phyloP scores from a whole-genome alignment of 2,329 filamentous ascomycete species.

The Venturia carpophila region DNA sequence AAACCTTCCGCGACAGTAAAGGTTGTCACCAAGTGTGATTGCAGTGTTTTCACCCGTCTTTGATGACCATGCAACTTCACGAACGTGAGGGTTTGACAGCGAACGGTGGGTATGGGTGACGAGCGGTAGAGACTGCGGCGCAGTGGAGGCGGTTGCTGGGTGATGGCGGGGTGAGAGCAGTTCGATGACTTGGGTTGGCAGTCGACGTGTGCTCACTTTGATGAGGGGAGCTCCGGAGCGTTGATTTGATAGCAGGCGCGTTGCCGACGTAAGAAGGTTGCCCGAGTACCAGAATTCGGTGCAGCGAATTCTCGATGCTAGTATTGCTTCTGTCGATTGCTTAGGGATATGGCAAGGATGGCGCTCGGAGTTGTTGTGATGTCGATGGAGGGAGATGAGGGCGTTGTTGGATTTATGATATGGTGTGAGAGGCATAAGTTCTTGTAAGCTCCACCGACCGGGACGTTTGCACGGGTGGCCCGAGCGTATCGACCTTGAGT shows the following conservation, averaged over 20 bases:
- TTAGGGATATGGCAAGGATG: neutral
- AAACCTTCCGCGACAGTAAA: conserved; percentile 25
- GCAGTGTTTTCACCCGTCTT: neutral
- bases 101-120: neutral
- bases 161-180: neutral
- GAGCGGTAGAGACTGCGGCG: neutral
- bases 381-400: neutral
- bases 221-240: neutral
- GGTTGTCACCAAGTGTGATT: neutral
- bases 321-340: neutral
- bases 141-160: neutral
- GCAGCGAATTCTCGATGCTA: neutral
- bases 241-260: neutral
- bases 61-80: neutral
- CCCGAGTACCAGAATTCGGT: conserved; percentile 1
- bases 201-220: neutral
- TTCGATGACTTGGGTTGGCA: neutral
- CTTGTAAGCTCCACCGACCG: neutral
- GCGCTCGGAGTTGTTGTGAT: neutral
- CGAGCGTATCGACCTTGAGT: neutral
- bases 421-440: neutral
- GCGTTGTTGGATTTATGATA: neutral
- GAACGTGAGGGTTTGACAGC: neutral
- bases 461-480: neutral
- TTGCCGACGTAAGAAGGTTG: neutral